These are phyloP conservation scores for Kodamaea suecica DNA, from an alignment of 1,139 yeast species.

Conservation along the genomic window DNA sequence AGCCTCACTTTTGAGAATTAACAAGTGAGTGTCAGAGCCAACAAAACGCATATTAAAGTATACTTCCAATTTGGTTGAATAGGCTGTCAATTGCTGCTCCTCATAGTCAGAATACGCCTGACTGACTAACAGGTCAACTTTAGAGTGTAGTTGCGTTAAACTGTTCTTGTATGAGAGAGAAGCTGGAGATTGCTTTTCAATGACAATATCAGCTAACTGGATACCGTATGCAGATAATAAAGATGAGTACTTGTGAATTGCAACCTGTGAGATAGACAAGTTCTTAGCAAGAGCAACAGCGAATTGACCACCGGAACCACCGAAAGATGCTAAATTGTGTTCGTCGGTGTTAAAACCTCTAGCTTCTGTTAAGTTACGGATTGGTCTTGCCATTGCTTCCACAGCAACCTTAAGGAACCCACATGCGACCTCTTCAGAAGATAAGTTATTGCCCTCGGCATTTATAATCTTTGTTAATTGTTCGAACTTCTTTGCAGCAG, in stretches of 20 bases:
- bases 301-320: slow-evolving; percentile 50
- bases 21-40: slow-evolving; percentile 84
- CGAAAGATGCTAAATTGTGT: slow-evolving; percentile 45
- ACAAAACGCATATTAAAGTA: slow-evolving; percentile 76
- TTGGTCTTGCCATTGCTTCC: slow-evolving; percentile 47
- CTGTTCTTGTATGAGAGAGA: slow-evolving; percentile 26
- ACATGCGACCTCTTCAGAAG: slow-evolving; percentile 41
- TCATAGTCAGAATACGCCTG: slow-evolving; percentile 32
- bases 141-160: slow-evolving; percentile 23
- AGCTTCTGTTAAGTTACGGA: slow-evolving; percentile 43
- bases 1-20: slow-evolving; percentile 42
- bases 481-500: slow-evolving; percentile 27
- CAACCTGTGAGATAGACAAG: slow-evolving; percentile 37
- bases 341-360: slow-evolving; percentile 40
- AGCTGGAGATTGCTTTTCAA: slow-evolving; percentile 63
- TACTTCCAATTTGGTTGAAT: slow-evolving; percentile 46
- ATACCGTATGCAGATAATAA: slow-evolving; percentile 46
- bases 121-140: slow-evolving; percentile 23
- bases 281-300: slow-evolving; percentile 39
- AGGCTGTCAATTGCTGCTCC: slow-evolving; percentile 28
- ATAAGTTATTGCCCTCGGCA: slow-evolving; percentile 17
- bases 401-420: slow-evolving; percentile 46
- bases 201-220: slow-evolving; percentile 45
- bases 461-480: slow-evolving; percentile 36
- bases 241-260: slow-evolving; percentile 44